A percentile compares a stretch with the other conserved stretches of the same genome.
Conservation (phyloP, 805 yeast species). For the Komagataella pseudopastoris region DNA sequence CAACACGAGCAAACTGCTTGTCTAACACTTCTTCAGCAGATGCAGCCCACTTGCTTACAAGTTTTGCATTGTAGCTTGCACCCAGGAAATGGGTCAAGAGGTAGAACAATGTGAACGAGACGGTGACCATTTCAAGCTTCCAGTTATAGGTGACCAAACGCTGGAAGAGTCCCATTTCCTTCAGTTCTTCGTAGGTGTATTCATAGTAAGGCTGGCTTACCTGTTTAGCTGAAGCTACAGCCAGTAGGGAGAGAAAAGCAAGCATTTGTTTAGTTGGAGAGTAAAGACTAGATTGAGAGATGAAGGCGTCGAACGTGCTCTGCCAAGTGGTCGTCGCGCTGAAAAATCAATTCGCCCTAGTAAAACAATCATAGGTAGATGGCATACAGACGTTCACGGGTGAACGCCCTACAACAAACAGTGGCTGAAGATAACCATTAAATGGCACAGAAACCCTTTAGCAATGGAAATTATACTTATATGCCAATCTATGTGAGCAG, state of each 20-base stretch:
- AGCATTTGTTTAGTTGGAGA: neutral
- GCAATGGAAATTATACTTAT: neutral
- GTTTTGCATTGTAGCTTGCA: constrained; percentile 35
- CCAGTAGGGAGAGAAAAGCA: neutral
- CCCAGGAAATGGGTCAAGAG: constrained; percentile 45
- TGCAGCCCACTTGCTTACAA: constrained; percentile 39
- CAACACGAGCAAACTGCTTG: constrained; percentile 70
- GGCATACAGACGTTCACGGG: neutral
- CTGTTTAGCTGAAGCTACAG: neutral
- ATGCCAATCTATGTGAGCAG: no score
- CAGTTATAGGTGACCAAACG: constrained; percentile 59
- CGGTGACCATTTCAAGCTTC: constrained; percentile 53
- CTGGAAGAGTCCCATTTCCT: constrained; percentile 39
- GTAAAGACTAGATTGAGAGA: neutral
- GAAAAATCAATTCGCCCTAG: neutral
- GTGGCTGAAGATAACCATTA: neutral
- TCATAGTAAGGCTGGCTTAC: constrained; percentile 6
- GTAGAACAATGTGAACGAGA: constrained; percentile 36
- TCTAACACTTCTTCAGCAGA: constrained; percentile 37
- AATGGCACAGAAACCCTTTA: neutral
- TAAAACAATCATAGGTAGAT: no score
- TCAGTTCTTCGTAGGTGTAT: constrained; percentile 38
- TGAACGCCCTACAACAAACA: neutral
- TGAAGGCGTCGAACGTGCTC: neutral
- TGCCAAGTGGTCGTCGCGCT: neutral